These are phyloP conservation scores for Onygenales sp. DNA, from an alignment of 2,329 filamentous ascomycete species.

Conservation along the genomic window DNA sequence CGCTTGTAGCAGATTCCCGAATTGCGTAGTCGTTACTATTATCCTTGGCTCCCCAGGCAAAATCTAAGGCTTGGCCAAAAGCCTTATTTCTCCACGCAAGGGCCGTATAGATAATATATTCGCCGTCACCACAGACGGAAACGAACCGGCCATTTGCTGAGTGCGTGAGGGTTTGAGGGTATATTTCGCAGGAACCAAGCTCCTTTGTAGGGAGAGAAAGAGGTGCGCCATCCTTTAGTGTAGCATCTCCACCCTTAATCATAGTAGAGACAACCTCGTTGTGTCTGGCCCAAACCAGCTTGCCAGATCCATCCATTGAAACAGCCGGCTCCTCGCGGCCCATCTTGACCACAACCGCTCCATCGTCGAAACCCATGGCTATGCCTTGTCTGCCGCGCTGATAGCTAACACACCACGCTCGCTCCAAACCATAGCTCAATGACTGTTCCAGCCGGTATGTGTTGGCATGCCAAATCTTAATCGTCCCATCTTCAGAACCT, in stretches of 20 bases:
- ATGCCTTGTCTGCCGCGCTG: conserved; percentile 91
- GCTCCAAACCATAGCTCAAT: conserved; percentile 87
- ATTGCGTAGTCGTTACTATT: conserved; percentile 99
- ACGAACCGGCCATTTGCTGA: conserved; percentile 93
- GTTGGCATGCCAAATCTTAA: conserved; percentile 98
- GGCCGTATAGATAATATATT: conserved; percentile 98
- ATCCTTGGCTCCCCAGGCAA: conserved; percentile 93
- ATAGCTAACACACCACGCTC: conserved; percentile 95
- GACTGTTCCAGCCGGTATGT: conserved; percentile 95
- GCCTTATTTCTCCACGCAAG: conserved; percentile 95
- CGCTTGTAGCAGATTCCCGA: conserved; percentile 82
- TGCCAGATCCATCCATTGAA: conserved; percentile 92
- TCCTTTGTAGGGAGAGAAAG: conserved; percentile 87
- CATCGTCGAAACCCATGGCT: conserved; percentile 94
- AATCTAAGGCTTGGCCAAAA: conserved; percentile 90
- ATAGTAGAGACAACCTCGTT: conserved; percentile 92
- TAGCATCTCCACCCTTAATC: conserved; percentile 81
- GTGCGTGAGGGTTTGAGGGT: conserved; percentile 87
- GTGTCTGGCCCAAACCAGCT: conserved; percentile 91
- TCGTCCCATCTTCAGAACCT: conserved; percentile 91
- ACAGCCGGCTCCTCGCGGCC: conserved; percentile 94
- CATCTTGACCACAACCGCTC: conserved; percentile 95
- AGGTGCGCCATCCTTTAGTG: conserved; percentile 77
- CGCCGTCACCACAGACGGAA: conserved; percentile 85
- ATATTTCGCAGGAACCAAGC: conserved; percentile 90